Base-by-base conservation (phyloP, 2,329 filamentous ascomycete species). In the Ceratocystis papillata region DNA sequence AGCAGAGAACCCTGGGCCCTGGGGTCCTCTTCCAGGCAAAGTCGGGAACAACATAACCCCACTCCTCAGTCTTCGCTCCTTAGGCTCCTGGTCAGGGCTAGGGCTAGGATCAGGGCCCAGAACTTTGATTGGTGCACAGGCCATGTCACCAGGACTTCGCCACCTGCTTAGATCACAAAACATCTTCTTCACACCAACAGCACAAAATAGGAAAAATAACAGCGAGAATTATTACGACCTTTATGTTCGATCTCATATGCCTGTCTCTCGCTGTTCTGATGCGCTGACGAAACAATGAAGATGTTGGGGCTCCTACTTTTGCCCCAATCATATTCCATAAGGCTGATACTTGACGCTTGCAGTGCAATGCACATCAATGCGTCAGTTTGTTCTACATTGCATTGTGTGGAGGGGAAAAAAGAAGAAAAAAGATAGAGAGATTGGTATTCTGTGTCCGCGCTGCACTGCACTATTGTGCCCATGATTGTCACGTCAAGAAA, bases 301-400 rank as follows among this genome's bases (percentile, higher is more conserved):
- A 53, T 53, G 48, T 28, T 53, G 22, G 48, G 48, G 48, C 25
- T 53, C 8, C 22, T 25, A 25, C 22, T 2, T 53, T 15, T 53
- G 37, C 12, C 22, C 48, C 48, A 53, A 28, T 28, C 7, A 22
- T 25, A 15, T 53, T 53, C 22, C 48, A 15, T 53, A 53, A 53
- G 48, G 48, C 48, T 53, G 48, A 53, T 53, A 53, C 48, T 53
- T 53, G 48, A 15, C 48, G 22, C 48, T 53, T 37, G 33, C 33
- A 37, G 33, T 37, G 8, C 33, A 37, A 12, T 10, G 3, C 33
- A 37, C 33, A 37, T 12, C 48, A 25, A 25, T 53, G 48, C 48
- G 28, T 53, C 48, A 53, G 12, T 20, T 50, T 28, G 20, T 53
- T 53, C 1, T 53, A n/a, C 17, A 10, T 25, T 50, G 7, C 20